These are phyloP conservation scores for Diatrype stigma DNA, from an alignment of 2,329 filamentous ascomycete species.

Conservation along the genomic window DNA sequence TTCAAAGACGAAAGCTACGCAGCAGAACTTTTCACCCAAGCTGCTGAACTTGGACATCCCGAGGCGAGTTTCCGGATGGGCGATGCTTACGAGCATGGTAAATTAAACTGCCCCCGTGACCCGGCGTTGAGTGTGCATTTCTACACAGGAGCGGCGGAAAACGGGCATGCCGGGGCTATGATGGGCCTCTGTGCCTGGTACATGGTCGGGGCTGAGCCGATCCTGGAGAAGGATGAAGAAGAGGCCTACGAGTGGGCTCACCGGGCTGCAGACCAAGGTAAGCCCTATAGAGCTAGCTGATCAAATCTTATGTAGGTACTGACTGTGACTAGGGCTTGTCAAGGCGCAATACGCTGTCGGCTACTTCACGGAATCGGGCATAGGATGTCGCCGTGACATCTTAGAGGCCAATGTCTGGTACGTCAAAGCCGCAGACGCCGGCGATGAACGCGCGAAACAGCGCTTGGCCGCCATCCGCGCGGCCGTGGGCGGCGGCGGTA, in stretches of 20 bases:
- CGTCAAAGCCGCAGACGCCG: constrained; percentile 87
- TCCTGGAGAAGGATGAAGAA: constrained; percentile 90
- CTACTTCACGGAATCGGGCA: constrained; percentile 98
- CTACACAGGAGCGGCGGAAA: constrained; percentile 87
- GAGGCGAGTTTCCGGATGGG: constrained; percentile 86
- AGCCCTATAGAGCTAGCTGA: constrained; percentile 24
- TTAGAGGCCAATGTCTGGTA: constrained; percentile 98
- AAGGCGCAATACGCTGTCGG: constrained; percentile 91
- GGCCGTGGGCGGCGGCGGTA: constrained; percentile 61
- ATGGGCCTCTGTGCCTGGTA: constrained; percentile 99
- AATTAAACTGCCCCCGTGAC: constrained; percentile 81
- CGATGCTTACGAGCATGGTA: constrained; percentile 94
- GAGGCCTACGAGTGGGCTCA: constrained; percentile 97
- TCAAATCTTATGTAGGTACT: constrained; percentile 7
- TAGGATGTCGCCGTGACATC: constrained; percentile 90
- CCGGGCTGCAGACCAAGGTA: constrained; percentile 80
- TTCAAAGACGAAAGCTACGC: constrained; percentile 90
- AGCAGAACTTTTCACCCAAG: constrained; percentile 89
- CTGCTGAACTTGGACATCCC: constrained; percentile 84
- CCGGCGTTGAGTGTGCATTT: constrained; percentile 94
- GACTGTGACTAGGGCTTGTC: constrained; percentile 47
- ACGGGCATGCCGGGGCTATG: constrained; percentile 82
- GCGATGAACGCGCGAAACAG: constrained; percentile 84
- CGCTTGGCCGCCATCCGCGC: constrained; percentile 81
- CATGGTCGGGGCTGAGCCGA: constrained; percentile 86